phyloP scores from a whole-genome alignment of 2,329 filamentous ascomycete genomes.

The Neodidymelliopsis sp. region DNA sequence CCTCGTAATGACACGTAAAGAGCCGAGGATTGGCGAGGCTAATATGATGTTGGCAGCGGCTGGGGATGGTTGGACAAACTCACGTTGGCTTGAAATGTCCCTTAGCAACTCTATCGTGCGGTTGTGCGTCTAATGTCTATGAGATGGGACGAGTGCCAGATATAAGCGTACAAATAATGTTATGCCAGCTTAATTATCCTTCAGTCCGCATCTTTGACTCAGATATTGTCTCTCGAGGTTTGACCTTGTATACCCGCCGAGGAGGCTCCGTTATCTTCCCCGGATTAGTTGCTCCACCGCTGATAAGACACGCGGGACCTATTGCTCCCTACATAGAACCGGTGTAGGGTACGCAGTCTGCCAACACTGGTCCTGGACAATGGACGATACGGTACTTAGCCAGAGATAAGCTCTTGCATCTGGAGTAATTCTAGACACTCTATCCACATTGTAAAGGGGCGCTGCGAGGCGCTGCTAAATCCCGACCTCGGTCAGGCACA shows the following conservation, averaged over 20 bases:
- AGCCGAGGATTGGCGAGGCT: background rate
- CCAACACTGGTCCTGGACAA: too few relatives aligned
- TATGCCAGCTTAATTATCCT: background rate
- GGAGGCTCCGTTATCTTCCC: slow-evolving; percentile 26
- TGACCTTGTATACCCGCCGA: slow-evolving; percentile 19
- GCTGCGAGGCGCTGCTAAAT: too few relatives aligned
- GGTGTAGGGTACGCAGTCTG: slow-evolving; percentile 1
- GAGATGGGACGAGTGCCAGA: too few relatives aligned
- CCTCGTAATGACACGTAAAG: background rate
- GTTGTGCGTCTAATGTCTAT: too few relatives aligned
- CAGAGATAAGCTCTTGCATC: too few relatives aligned
- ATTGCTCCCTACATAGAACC: slow-evolving; percentile 1
- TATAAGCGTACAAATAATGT: background rate
- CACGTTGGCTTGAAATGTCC: background rate
- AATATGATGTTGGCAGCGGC: background rate
- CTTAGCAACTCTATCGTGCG: too few relatives aligned
- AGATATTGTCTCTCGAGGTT: slow-evolving; percentile 21
- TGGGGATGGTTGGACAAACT: background rate
- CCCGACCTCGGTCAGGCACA: slow-evolving; percentile 5
- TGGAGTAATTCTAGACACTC: background rate
- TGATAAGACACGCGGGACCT: slow-evolving; percentile 30
- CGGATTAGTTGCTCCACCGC: slow-evolving; percentile 35
- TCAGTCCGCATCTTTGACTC: slow-evolving; percentile 16
- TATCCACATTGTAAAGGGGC: slow-evolving; percentile 7
- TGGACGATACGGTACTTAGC: too few relatives aligned